Percentiles rank a stretch among this genome's conserved stretches.
Evolutionary conservation across 257 asterid species (phyloP).

Genomic region (Dorcoceras hygrometricum): DNA sequence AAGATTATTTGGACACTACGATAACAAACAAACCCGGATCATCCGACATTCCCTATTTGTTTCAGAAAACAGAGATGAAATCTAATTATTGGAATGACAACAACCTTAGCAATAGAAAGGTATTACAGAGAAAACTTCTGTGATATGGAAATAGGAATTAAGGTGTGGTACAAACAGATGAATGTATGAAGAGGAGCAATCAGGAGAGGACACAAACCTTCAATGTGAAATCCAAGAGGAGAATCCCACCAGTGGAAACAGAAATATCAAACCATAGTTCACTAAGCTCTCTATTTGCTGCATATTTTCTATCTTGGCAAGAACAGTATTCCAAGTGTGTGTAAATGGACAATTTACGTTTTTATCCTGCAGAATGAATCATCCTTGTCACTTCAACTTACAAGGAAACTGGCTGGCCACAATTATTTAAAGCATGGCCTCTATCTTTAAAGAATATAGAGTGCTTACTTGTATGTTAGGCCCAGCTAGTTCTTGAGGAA

Average conservation of each 20-base stretch:
- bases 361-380: conserved; percentile 41
- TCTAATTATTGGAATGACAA: background rate
- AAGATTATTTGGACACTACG: background rate
- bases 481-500: conserved; percentile 32
- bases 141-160: background rate
- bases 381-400: conserved; percentile 19
- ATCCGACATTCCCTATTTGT: background rate
- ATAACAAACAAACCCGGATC: background rate
- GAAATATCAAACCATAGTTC: conserved; percentile 59
- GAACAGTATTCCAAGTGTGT: conserved; percentile 46
- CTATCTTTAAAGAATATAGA: conserved; percentile 7
- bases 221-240: conserved; percentile 66
- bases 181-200: background rate
- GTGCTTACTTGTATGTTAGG: conserved; percentile 42
- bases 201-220: conserved; percentile 36
- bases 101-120: background rate
- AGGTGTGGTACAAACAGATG: background rate
- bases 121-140: background rate
- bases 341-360: conserved; percentile 63
- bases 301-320: conserved; percentile 44
- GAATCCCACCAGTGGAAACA: conserved; percentile 56
- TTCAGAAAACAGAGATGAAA: background rate
- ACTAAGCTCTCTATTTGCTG: conserved; percentile 51
- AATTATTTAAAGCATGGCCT: background rate
- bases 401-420: background rate